Base-by-base conservation (phyloP, 805 yeast genomes). In the Helenozyma baotianmanensis region DNA sequence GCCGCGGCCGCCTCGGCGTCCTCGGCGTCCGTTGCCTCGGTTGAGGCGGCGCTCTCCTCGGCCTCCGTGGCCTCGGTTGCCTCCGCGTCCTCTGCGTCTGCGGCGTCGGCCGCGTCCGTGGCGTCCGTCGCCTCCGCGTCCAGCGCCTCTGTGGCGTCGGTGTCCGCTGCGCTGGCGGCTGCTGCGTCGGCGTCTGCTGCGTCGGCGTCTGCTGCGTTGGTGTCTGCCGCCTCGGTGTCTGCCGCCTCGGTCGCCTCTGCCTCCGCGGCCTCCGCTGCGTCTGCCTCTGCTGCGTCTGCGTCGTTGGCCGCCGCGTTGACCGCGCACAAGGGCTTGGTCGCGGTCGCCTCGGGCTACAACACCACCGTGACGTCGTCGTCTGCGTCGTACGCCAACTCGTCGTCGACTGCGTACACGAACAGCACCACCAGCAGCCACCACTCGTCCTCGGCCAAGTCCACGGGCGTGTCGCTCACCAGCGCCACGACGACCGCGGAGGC, bases 1-100 rank as follows among this genome's bases (percentile, higher is more conserved):
- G 52, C 62, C 4, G 54, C 36, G 6, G 56, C 58, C 37, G 45
- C 56, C 17, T 58, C 39, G 33, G 42, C 45, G 31, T 32, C 48
- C 11, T 42, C 39, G 15, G 63, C 63, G 6, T 23, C 33, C 4
- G 27, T 18, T 16, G 36, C 27, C 10, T 26, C 36, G 14, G 34
- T 21, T 11, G 26, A 25, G 3, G 32, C 39, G 9, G 31, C 31
- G 5, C 16, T 37, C 10, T 23, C 23, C 15, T 22, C 27, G 6
- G 27, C 29, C 9, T 26, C 21, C 25, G 34, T 25, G n/a, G 21
- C 33, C 21, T 18, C 35, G 23, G 29, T 19, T 13, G 36, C 33
- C 14, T 16, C 36, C 21, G 23, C 35, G 3, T 27, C 39, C 25
- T 25, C 48, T 16, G 30, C 29, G 17, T 29, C 38, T 14, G 28